These are phyloP conservation scores for Xylariaceae sp. DNA, from an alignment of 2,329 filamentous ascomycete genomes.

Conservation along the genomic window DNA sequence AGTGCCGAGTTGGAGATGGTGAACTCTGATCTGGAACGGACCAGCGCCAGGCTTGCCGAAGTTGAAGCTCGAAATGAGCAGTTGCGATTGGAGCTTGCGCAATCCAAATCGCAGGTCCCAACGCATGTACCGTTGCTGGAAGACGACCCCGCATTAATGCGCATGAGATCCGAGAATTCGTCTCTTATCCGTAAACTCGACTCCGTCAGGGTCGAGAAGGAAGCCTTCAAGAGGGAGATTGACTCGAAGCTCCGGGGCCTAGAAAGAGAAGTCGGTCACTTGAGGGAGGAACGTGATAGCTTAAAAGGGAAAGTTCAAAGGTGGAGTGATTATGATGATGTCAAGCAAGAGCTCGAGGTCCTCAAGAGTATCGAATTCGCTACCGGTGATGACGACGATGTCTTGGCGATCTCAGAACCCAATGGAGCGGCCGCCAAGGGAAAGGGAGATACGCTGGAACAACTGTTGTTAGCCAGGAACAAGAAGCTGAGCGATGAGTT, in stretches of 20 bases:
- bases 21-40: slow-evolving; percentile 86
- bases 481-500: slow-evolving; percentile 96
- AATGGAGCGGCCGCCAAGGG: slow-evolving; percentile 57
- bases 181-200: slow-evolving; percentile 89
- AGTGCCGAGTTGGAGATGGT: slow-evolving; percentile 94
- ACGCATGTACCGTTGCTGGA: slow-evolving; percentile 68
- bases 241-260: slow-evolving; percentile 76
- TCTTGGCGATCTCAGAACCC: slow-evolving; percentile 46
- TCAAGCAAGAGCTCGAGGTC: slow-evolving; percentile 94
- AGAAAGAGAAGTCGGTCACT: slow-evolving; percentile 74
- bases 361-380: slow-evolving; percentile 98
- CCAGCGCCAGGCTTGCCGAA: slow-evolving; percentile 83
- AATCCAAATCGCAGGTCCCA: slow-evolving; percentile 75
- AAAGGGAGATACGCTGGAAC: slow-evolving; percentile 83
- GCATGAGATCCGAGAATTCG: slow-evolving; percentile 90
- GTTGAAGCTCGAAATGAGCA: slow-evolving; percentile 95
- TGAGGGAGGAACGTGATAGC: slow-evolving; percentile 79
- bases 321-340: slow-evolving; percentile 92
- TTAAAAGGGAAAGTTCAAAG: slow-evolving; percentile 82
- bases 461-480: slow-evolving; percentile 87
- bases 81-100: slow-evolving; percentile 84
- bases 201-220: slow-evolving; percentile 78
- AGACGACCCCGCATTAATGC: slow-evolving; percentile 86
- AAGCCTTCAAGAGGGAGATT: slow-evolving; percentile 74
- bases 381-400: slow-evolving; percentile 80